A percentile compares a stretch with the other conserved stretches of the same genome.
These are phyloP conservation scores for Chytriomyces sp. DNA, from an alignment of 192 early-diverging fungal species.

Conservation along the genomic window DNA sequence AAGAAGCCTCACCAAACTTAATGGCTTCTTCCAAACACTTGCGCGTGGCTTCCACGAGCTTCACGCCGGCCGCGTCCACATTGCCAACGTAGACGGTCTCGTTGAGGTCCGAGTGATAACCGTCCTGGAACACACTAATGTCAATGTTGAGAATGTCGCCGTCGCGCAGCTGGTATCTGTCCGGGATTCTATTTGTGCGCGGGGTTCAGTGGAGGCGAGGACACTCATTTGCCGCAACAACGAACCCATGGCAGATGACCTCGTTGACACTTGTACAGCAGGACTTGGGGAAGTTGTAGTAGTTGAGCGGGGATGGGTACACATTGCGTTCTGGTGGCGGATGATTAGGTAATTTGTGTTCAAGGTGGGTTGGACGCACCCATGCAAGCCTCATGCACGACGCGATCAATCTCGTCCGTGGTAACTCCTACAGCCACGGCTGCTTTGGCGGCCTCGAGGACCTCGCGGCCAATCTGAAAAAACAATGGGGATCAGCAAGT, in stretches of 20 bases:
- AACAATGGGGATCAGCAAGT: background rate
- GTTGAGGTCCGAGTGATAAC: slow-evolving; percentile 94
- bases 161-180: slow-evolving; percentile 87
- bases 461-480: slow-evolving; percentile 79
- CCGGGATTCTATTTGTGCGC: too few relatives aligned
- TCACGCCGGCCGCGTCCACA: slow-evolving; percentile 72
- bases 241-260: slow-evolving; percentile 98
- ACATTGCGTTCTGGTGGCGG: slow-evolving; percentile 69
- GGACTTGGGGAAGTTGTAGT: slow-evolving; percentile 94
- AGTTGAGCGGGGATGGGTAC: slow-evolving; percentile 97
- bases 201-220: background rate
- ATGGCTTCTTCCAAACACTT: slow-evolving; percentile 93
- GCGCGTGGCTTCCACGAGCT: slow-evolving; percentile 79
- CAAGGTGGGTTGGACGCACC: slow-evolving; percentile 26
- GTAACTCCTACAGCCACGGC: slow-evolving; percentile 83
- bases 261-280: slow-evolving; percentile 89
- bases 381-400: slow-evolving; percentile 93
- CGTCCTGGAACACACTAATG: slow-evolving; percentile 84
- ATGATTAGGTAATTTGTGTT: background rate
- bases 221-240: slow-evolving; percentile 56
- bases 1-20: slow-evolving; percentile 63
- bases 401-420: slow-evolving; percentile 93
- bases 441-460: slow-evolving; percentile 82
- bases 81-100: slow-evolving; percentile 91
- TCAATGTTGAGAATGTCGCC: slow-evolving; percentile 98